Evolutionary conservation across 2,329 filamentous ascomycete species (phyloP).

Genomic region (Calonectria naviculata): DNA sequence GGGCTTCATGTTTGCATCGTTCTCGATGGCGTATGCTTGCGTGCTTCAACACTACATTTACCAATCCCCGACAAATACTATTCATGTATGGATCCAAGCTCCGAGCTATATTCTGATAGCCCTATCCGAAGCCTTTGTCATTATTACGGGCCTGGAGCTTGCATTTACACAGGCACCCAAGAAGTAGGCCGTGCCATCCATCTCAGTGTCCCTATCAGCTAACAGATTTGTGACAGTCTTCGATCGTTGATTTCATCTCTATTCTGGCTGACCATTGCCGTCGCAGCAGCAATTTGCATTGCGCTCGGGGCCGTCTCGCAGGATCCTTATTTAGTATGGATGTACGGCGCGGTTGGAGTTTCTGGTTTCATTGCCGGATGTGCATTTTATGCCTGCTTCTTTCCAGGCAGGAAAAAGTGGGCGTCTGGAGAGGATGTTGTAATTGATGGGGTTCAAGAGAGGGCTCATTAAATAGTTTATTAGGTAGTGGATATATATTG

Average conservation of each 20-base stretch:
- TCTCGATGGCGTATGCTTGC: constrained; percentile 37
- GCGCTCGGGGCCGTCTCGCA: constrained; percentile 21
- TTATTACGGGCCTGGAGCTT: constrained; percentile 22
- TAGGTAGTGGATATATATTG: too few relatives aligned
- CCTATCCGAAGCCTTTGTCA: constrained; percentile 24
- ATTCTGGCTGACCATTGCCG: constrained; percentile 25
- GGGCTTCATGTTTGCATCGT: constrained; percentile 35
- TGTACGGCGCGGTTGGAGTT: constrained; percentile 23
- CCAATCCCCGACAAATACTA: constrained; percentile 24
- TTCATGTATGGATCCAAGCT: constrained; percentile 25
- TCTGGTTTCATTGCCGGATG: constrained; percentile 22
- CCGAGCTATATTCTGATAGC: constrained; percentile 22
- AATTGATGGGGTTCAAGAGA: too few relatives aligned
- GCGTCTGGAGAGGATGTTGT: too few relatives aligned
- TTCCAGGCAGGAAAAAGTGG: constrained; percentile 4
- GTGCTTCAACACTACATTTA: constrained; percentile 36
- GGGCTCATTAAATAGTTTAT: too few relatives aligned
- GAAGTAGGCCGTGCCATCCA: neutral
- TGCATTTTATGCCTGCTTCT: constrained; percentile 21
- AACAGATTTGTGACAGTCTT: neutral
- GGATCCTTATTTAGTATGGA: constrained; percentile 27
- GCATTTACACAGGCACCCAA: constrained; percentile 25
- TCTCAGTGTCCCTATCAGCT: neutral
- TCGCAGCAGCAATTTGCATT: constrained; percentile 26
- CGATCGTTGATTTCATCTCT: constrained; percentile 21